Evolutionary conservation across 2,329 filamentous ascomycete species (phyloP), one percentile per base, ranked within the genome.

Genomic region (Diaporthe ampelina): DNA sequence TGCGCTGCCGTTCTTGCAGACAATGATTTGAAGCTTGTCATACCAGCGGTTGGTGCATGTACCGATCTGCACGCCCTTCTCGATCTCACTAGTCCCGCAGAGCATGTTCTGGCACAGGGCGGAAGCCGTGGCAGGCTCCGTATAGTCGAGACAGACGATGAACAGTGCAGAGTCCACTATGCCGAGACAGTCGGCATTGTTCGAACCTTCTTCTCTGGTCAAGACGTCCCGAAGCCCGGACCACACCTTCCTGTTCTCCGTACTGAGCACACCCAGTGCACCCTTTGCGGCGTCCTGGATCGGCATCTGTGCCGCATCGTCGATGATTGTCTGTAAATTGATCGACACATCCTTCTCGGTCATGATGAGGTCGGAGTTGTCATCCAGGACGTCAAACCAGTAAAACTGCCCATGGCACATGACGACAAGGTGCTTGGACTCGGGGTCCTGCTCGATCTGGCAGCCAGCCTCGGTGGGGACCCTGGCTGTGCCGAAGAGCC

Each of bases 31-130:
- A 63, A 99, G 88, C 86, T 99, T 99, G 85, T 99, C 97, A 81
- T 99, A 99, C 97, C 97, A 99, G 76, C 97, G 90, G 83, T 99
- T 99, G 19, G 96, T 98, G 85, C 97, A 99, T 2, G 97, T 98
- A 40, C 97, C 97, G 58, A 98, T 95, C 84, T 99, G 97, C 2
- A 99, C 94, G 6, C 97, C 97, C 81, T 93, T 94, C 80, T 97
- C 94, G 17, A 98, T 93, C 80, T 97, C 92, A 78, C 93, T 98
- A 0, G 95, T 97, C 58, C 97, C 97, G 80, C 97, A 98, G 17
- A 99, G 93, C 96, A 99, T 98, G 83, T 98, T 99, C 81, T 95
- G 95, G 83, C 95, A 98, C n/a, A 98, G 90, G 43, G 95, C 94
- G 0, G 95, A 92, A 0, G 92, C 93, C 61, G 91, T 95, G 0